Base-by-base conservation (phyloP, 2,329 filamentous ascomycete genomes). In the Fusarium floridanum region DNA sequence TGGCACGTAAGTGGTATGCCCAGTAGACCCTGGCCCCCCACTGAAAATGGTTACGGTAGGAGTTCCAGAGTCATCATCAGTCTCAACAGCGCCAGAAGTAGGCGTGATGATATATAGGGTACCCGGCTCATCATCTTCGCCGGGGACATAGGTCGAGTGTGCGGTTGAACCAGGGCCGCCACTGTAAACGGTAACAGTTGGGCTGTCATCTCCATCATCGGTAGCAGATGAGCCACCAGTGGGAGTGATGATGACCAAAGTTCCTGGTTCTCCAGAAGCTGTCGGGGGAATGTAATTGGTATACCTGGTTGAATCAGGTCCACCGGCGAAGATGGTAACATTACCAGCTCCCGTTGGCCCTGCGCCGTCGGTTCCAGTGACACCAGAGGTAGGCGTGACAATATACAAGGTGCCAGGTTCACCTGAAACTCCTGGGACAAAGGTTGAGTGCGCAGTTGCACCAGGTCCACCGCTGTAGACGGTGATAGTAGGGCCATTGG, bases 341-440 rank as follows among this genome's bases (percentile, higher is more conserved):
- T 24, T 59, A 5, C 36, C 22, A 12, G 17, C 27, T 20, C 48
- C 24, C 1, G 48, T 53, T 8, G 17, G 48, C 10, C 10, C 48
- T 20, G 24, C 27, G 14, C 14, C 56, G 6, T 27, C 22, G 6
- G 36, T 27, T n/a, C 20, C 10, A 20, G 48, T 53, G 11, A 53
- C 11, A 12, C 4, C 43, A 0, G 50, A 37, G 0, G 48, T 34
- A 1, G 71, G 70, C 1, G 71, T 73, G 14, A 73, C 43, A 1
- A 73, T 64, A 7, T 73, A 45, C 1, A 73, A n/a, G 17, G 71
- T 73, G 27, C 71, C 70, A 1, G 69, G 64, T 1, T 24, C 43
- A 0, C 60, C 64, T 0, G 69, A 48, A 9, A 20, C 27, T 14
- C 41, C 60, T 0, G 66, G 14, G 0, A 73, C 10, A 9, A 66